A percentile compares a stretch with the other conserved stretches of the same genome.
Evolutionary conservation across 768 basidiomycete genomes (phyloP).

Genomic region (Sporobolomyces pararoseus): DNA sequence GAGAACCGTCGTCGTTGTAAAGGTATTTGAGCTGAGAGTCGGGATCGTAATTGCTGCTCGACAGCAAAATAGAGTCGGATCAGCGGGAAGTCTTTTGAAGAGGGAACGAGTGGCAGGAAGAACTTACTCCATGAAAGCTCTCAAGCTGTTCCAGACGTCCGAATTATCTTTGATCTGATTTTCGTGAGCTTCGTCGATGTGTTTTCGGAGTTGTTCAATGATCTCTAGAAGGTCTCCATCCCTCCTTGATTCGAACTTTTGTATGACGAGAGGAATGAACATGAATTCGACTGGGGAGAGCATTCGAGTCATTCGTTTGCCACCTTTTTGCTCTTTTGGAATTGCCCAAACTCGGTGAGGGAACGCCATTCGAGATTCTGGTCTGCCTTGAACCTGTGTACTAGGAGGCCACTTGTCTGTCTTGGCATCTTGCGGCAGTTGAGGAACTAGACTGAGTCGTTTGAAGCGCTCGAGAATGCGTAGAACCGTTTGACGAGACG

Average conservation of each 20-base stretch:
- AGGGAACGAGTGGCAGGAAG: not conserved
- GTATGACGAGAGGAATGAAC: slow-evolving; percentile 11
- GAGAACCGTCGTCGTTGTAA: slow-evolving; percentile 1
- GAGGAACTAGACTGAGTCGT: slow-evolving; percentile 2
- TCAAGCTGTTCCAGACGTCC: not conserved
- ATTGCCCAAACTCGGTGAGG: slow-evolving; percentile 31
- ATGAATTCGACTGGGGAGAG: slow-evolving; percentile 29
- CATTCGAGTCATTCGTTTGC: not conserved
- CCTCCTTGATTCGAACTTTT: not conserved
- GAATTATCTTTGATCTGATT: slow-evolving; percentile 20
- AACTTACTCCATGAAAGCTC: slow-evolving; percentile 21
- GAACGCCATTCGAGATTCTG: not conserved
- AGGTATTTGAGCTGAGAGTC: not conserved
- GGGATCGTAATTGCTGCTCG: not conserved
- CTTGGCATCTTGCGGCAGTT: not conserved
- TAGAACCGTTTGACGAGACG: not conserved
- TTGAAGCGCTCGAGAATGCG: slow-evolving; percentile 8
- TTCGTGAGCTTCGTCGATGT: not conserved
- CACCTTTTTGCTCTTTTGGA: too few relatives aligned
- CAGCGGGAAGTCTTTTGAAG: not conserved
- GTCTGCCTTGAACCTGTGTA: too few relatives aligned
- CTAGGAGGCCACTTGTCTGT: not conserved
- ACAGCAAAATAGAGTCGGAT: not conserved
- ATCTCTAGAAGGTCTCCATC: slow-evolving; percentile 31
- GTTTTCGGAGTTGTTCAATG: not conserved